These are phyloP conservation scores for Linaria vulgaris DNA, from an alignment of 257 asterid species.

Conservation along the genomic window DNA sequence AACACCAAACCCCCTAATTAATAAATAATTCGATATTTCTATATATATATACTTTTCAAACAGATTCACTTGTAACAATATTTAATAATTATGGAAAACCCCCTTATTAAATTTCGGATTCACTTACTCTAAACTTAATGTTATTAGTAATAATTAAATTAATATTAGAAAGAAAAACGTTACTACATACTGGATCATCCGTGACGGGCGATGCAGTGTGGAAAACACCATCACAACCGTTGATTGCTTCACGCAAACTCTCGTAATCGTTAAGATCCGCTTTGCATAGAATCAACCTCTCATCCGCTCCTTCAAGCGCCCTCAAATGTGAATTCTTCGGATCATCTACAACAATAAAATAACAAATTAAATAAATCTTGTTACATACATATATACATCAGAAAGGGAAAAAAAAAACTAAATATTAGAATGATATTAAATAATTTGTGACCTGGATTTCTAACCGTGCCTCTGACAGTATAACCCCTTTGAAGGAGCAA, in stretches of 20 bases:
- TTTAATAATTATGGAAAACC: background rate
- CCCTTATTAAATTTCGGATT: too few relatives aligned
- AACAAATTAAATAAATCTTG: background rate
- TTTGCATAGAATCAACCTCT: constrained; percentile 64
- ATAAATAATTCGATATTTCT: too few relatives aligned
- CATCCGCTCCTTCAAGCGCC: constrained; percentile 83
- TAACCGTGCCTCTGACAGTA: constrained; percentile 83
- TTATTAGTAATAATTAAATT: too few relatives aligned
- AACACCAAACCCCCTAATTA: background rate
- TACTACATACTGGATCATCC: constrained; percentile 78
- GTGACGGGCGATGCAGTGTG: constrained; percentile 98
- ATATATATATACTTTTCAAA: too few relatives aligned
- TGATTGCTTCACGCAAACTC: constrained; percentile 70
- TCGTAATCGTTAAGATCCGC: constrained; percentile 83
- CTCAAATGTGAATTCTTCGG: constrained; percentile 76
- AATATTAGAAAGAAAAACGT: too few relatives aligned
- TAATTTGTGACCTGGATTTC: constrained; percentile 80
- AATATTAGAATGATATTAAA: background rate
- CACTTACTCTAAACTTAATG: too few relatives aligned
- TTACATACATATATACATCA: background rate
- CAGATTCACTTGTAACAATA: background rate
- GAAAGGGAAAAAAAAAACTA: background rate
- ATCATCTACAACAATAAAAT: constrained; percentile 48
- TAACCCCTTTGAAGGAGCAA: constrained; percentile 81
- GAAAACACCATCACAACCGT: constrained; percentile 93